Evolutionary conservation across 305 asterid genomes (phyloP).

Genomic region (Withania somnifera): DNA sequence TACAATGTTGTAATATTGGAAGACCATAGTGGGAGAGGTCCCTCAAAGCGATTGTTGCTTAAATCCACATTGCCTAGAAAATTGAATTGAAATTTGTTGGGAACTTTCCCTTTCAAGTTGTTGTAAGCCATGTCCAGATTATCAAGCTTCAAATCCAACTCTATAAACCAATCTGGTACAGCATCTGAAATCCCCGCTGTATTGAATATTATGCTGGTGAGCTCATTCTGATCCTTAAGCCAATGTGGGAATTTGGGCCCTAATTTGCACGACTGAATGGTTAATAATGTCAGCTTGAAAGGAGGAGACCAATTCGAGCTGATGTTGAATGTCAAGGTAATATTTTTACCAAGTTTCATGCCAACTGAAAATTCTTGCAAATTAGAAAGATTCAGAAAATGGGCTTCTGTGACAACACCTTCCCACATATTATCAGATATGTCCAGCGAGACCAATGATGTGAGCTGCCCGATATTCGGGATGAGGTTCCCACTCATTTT

Average conservation of each 20-base stretch:
- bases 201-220: slow-evolving; percentile 4
- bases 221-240: slow-evolving; percentile 19
- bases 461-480: slow-evolving; percentile 19
- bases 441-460: slow-evolving; percentile 9
- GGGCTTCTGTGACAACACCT: slow-evolving; percentile 31
- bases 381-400: slow-evolving; percentile 16
- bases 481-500: slow-evolving; percentile 25
- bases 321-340: slow-evolving; percentile 18
- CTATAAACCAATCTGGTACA: slow-evolving; percentile 23
- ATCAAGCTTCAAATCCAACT: slow-evolving; percentile 10
- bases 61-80: slow-evolving; percentile 9
- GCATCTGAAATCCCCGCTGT: slow-evolving; percentile 10
- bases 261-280: slow-evolving; percentile 17
- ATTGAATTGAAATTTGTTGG: slow-evolving; percentile 11
- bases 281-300: slow-evolving; percentile 14
- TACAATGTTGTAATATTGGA: slow-evolving; percentile 14
- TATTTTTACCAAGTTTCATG: background rate
- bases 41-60: slow-evolving; percentile 12
- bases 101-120: slow-evolving; percentile 22
- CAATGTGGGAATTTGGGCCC: slow-evolving; percentile 28
- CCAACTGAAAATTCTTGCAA: slow-evolving; percentile 15
- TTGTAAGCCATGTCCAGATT: slow-evolving; percentile 20
- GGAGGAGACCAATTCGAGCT: slow-evolving; percentile 25
- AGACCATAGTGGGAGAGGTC: slow-evolving; percentile 27
- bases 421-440: slow-evolving; percentile 18